Percentiles rank a stretch among this genome's conserved stretches.
These are phyloP conservation scores for Metschnikowia kunwiensis DNA, from an alignment of 805 yeast species.

Conservation along the genomic window DNA sequence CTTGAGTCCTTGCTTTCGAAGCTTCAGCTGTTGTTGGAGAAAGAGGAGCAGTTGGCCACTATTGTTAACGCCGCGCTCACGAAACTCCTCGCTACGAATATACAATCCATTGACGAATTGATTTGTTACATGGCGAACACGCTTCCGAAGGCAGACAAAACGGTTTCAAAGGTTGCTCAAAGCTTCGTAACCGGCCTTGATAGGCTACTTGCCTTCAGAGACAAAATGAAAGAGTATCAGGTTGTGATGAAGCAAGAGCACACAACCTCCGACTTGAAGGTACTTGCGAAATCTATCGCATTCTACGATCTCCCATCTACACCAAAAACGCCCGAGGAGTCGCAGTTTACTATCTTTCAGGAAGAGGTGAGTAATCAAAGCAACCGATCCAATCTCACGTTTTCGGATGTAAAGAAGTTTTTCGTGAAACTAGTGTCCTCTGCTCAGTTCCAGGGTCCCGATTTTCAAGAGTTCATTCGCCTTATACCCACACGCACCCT, in stretches of 20 bases:
- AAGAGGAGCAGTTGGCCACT: conserved; percentile 3
- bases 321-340: conserved; percentile 12
- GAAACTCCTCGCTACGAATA: conserved; percentile 3
- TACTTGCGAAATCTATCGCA: conserved; percentile 5
- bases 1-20: conserved; percentile 9
- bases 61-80: conserved; percentile 1
- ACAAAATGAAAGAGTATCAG: conserved; percentile 2
- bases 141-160: conserved; percentile 1
- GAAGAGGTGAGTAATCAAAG: conserved; percentile 8
- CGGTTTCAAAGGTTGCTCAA: conserved; percentile 3
- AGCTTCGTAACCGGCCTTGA: conserved; percentile 9
- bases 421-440: conserved; percentile 4
- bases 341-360: conserved; percentile 10
- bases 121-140: conserved; percentile 3
- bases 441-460: conserved; percentile 4
- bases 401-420: conserved; percentile 14
- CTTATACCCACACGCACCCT: conserved; percentile 15
- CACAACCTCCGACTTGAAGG: conserved; percentile 11
- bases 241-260: conserved; percentile 4
- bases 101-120: conserved; percentile 6
- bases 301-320: conserved; percentile 9
- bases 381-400: conserved; percentile 17
- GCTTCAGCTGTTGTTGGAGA: conserved; percentile 4
- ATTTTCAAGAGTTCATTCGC: conserved; percentile 11
- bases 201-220: conserved; percentile 5